These are phyloP conservation scores for Penicillium chermesinum DNA, from an alignment of 495 filamentous ascomycete species.

Conservation along the genomic window DNA sequence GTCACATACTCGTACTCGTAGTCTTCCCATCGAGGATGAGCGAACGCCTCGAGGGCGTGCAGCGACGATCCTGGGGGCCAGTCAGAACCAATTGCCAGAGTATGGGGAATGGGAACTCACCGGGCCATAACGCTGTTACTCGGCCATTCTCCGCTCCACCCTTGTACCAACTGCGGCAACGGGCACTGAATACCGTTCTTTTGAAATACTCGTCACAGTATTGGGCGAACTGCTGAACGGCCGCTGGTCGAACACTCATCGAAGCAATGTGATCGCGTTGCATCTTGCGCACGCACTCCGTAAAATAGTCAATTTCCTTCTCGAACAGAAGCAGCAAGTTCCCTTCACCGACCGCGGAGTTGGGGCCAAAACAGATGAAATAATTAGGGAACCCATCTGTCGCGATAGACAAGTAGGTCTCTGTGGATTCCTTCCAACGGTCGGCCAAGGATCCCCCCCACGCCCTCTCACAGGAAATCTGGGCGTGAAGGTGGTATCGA, in stretches of 20 bases:
- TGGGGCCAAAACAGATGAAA: constrained; percentile 50
- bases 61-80: constrained; percentile 38
- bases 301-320: constrained; percentile 48
- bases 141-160: constrained; percentile 31
- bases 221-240: constrained; percentile 39
- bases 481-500: constrained; percentile 43
- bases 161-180: constrained; percentile 55
- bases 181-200: constrained; percentile 40
- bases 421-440: constrained; percentile 46
- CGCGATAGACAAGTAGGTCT: constrained; percentile 56
- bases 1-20: constrained; percentile 37
- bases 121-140: constrained; percentile 40
- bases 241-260: constrained; percentile 34
- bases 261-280: constrained; percentile 46
- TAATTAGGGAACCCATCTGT: constrained; percentile 63
- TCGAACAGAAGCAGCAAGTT: constrained; percentile 44
- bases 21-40: constrained; percentile 39
- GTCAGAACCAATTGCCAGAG: background rate
- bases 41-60: constrained; percentile 33
- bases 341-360: constrained; percentile 44
- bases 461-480: constrained; percentile 48
- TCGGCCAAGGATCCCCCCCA: constrained; percentile 42
- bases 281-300: constrained; percentile 44
- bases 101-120: constrained; percentile 13
- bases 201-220: constrained; percentile 46